Percentiles rank a stretch among this genome's conserved stretches.
Conservation (phyloP, 1,284 basidiomycete species). For the Trichosporon asahii region DNA sequence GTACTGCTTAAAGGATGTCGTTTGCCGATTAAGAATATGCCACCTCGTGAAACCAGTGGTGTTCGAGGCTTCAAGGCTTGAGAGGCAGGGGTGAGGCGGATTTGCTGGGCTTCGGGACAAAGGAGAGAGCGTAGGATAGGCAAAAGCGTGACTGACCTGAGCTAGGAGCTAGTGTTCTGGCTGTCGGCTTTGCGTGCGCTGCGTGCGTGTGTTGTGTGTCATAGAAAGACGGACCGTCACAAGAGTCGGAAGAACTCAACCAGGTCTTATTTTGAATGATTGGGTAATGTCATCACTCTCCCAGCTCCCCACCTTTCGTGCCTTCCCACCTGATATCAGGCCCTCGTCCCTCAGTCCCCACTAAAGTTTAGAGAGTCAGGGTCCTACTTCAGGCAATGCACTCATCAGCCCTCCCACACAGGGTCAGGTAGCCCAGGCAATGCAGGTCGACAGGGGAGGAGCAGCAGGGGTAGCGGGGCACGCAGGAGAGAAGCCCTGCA, state of each 20-base stretch:
- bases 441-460: not conserved
- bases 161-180: conserved; percentile 2
- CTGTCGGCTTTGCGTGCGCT: not conserved
- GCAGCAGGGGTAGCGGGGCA: too few species aligned
- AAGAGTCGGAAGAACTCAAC: conserved; percentile 1
- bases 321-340: conserved; percentile 7
- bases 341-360: conserved; percentile 5
- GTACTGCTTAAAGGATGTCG: not conserved
- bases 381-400: not conserved
- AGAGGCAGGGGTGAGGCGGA: not conserved
- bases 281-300: not conserved
- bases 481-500: too few species aligned
- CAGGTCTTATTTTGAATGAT: conserved; percentile 4
- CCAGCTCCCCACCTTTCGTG: conserved; percentile 10
- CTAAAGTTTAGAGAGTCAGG: conserved; percentile 4
- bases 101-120: not conserved
- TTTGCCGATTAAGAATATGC: conserved; percentile 1
- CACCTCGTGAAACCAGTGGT: not conserved
- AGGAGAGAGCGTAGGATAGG: not conserved
- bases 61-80: not conserved
- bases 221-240: conserved; percentile 2
- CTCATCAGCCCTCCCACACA: not conserved
- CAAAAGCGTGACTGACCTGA: not conserved
- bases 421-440: not conserved
- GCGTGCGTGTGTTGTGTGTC: conserved; percentile 1